phyloP scores from a whole-genome alignment of 2,329 filamentous ascomycete species.

The Paraphaeosphaeria sporulosa region DNA sequence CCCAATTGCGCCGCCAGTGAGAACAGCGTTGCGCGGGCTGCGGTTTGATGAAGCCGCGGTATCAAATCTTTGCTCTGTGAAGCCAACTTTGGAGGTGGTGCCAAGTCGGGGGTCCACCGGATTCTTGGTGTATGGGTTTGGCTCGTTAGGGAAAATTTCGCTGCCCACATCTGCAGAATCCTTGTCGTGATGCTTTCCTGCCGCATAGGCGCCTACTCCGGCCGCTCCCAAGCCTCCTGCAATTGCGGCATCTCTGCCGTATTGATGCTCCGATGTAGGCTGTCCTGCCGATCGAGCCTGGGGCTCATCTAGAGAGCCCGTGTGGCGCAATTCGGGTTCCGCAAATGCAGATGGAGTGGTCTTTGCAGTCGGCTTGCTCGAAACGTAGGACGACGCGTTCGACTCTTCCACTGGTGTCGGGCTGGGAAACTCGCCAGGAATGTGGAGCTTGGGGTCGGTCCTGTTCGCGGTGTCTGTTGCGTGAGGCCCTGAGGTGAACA shows the following conservation, averaged over 20 bases:
- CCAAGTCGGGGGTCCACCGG: slow-evolving; percentile 39
- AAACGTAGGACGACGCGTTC: slow-evolving; percentile 27
- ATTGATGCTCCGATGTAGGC: slow-evolving; percentile 28
- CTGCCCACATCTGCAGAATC: slow-evolving; percentile 11
- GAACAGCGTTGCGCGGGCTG: slow-evolving; percentile 13
- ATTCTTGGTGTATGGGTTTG: slow-evolving; percentile 36
- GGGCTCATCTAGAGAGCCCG: slow-evolving; percentile 32
- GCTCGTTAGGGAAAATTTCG: slow-evolving; percentile 24
- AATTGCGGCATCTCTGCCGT: slow-evolving; percentile 36
- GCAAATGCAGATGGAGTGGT: slow-evolving; percentile 12
- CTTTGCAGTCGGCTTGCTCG: slow-evolving; percentile 11
- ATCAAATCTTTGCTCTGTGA: slow-evolving; percentile 32
- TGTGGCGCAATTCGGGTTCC: slow-evolving; percentile 33
- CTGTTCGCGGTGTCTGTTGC: slow-evolving; percentile 37
- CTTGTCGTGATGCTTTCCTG: slow-evolving; percentile 22
- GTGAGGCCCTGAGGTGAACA: slow-evolving; percentile 37
- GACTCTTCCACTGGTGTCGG: slow-evolving; percentile 39
- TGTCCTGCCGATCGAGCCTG: slow-evolving; percentile 20
- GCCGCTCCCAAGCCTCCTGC: slow-evolving; percentile 34
- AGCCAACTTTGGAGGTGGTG: slow-evolving; percentile 20
- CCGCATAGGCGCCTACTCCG: slow-evolving; percentile 33
- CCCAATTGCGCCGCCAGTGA: slow-evolving; percentile 18
- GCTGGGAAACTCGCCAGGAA: slow-evolving; percentile 45
- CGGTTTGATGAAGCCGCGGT: slow-evolving; percentile 21
- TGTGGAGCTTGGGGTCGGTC: slow-evolving; percentile 37